These are phyloP conservation scores for Paramarasmius palmivorus DNA, from an alignment of 1,284 basidiomycete species.

Conservation along the genomic window DNA sequence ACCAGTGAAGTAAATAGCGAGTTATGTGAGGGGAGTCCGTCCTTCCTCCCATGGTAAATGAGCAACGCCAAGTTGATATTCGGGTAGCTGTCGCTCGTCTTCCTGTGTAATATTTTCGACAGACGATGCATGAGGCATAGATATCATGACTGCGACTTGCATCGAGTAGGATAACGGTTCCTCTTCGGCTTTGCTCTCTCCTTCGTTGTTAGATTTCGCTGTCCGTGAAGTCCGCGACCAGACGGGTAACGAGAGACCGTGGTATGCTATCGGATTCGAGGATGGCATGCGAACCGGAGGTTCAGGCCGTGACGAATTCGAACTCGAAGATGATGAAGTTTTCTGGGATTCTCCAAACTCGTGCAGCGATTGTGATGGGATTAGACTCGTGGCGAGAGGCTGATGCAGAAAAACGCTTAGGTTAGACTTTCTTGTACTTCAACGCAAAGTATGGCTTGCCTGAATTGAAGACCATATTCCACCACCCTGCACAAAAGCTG, in stretches of 20 bases:
- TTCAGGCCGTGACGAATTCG: neutral
- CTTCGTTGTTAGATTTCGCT: neutral
- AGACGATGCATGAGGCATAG: conserved; percentile 27
- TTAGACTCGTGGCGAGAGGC: conserved; percentile 2
- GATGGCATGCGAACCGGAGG: conserved; percentile 10
- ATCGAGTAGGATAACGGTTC: conserved; percentile 21
- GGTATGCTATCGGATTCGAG: conserved; percentile 11
- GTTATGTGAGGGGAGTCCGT: neutral
- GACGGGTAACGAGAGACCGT: conserved; percentile 13
- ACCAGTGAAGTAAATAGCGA: neutral
- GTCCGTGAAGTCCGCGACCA: conserved; percentile 1
- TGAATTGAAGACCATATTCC: conserved; percentile 12
- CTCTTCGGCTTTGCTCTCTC: conserved; percentile 12
- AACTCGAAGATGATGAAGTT: neutral
- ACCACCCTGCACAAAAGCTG: conserved; percentile 5
- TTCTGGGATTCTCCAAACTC: neutral
- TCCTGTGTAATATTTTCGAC: neutral
- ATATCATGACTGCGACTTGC: conserved; percentile 31
- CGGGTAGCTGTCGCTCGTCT: neutral
- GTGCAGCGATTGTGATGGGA: neutral
- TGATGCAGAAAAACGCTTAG: neutral
- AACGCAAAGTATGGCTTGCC: no score
- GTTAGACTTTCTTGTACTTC: no score
- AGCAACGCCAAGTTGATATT: conserved; percentile 1
- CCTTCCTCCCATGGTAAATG: conserved; percentile 1